Base-by-base conservation (phyloP, 441 rosid species). In the Euphorbia corollata region DNA sequence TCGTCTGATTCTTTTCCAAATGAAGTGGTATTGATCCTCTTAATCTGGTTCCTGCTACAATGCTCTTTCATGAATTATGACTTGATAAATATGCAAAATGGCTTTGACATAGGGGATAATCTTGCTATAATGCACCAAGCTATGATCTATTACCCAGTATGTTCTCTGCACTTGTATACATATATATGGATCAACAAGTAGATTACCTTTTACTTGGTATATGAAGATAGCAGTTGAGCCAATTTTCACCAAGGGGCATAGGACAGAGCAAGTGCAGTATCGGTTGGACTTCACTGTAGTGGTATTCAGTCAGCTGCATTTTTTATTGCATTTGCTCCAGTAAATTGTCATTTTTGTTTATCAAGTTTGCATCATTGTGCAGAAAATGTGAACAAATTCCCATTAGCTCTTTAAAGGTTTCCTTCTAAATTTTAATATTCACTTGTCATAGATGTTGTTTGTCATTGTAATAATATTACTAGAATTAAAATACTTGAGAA, bases 161-260 rank as follows among this genome's bases (percentile, higher is more conserved):
- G 90, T 75, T 72, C 30, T 22, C 68, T 69, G 12, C 60, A 59
- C 53, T 56, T 64, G 62, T 16, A 41, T 63, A 5, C 16, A n/a
- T 66, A 16, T 56, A 19, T 30, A n/a, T 34, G 53, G 68, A 20
- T 71, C 20, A 50, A 4, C 43, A 59, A 16, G 62, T 50, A 32
- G 65, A 68, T 32, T 55, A 18, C 30, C 51, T 51, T 74, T 61
- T n/a, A 43, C 70, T 70, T 77, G 41, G 24, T 67, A 62, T 76
- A 48, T 77, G 75, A 74, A 89, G 97, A 71, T 88, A 72, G 96
- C 97, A 56, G 86, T 85, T 73, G 90, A 85, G 20, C 79, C 82
- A 61, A 85, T 81, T 79, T 91, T 91, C 73, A 94, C 98, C 0
- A 83, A 78, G 77, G 98, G 97, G 51, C 97, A 96, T 43, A 89